A percentile compares a stretch with the other conserved stretches of the same genome.
Evolutionary conservation across 768 basidiomycete species (phyloP).

Genomic region (Lepiota brunneoincarnata): DNA sequence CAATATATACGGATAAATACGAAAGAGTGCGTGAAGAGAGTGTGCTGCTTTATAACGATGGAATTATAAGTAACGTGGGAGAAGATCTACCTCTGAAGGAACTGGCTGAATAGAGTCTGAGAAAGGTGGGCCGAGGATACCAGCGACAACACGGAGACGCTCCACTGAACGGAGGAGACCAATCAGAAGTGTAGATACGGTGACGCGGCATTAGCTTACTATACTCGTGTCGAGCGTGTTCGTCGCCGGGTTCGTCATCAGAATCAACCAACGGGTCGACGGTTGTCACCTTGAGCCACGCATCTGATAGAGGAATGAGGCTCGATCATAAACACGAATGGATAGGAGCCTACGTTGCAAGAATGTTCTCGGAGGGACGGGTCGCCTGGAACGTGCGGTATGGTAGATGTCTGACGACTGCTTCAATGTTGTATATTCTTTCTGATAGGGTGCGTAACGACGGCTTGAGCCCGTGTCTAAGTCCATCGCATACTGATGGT

Average conservation of each 20-base stretch:
- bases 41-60: not conserved
- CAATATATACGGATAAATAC: slow-evolving; percentile 6
- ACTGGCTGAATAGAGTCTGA: not conserved
- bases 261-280: slow-evolving; percentile 76
- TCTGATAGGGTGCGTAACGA: slow-evolving; percentile 36
- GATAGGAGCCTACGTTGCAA: slow-evolving; percentile 55
- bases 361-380: slow-evolving; percentile 47
- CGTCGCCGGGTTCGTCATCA: slow-evolving; percentile 67
- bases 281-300: slow-evolving; percentile 65
- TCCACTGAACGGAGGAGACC: slow-evolving; percentile 1
- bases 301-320: slow-evolving; percentile 42
- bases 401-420: slow-evolving; percentile 13
- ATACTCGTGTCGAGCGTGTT: slow-evolving; percentile 64
- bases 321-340: slow-evolving; percentile 1
- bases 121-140: slow-evolving; percentile 1
- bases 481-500: not conserved
- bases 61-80: slow-evolving; percentile 4
- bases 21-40: not conserved
- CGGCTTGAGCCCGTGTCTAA: slow-evolving; percentile 10
- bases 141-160: slow-evolving; percentile 10
- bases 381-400: slow-evolving; percentile 17
- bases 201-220: slow-evolving; percentile 36
- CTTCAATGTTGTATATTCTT: slow-evolving; percentile 12
- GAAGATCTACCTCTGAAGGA: not conserved
- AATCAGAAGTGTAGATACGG: not conserved